Evolutionary conservation across 2,329 filamentous ascomycete species (phyloP).

Genomic region (Bipolaris gigantea): DNA sequence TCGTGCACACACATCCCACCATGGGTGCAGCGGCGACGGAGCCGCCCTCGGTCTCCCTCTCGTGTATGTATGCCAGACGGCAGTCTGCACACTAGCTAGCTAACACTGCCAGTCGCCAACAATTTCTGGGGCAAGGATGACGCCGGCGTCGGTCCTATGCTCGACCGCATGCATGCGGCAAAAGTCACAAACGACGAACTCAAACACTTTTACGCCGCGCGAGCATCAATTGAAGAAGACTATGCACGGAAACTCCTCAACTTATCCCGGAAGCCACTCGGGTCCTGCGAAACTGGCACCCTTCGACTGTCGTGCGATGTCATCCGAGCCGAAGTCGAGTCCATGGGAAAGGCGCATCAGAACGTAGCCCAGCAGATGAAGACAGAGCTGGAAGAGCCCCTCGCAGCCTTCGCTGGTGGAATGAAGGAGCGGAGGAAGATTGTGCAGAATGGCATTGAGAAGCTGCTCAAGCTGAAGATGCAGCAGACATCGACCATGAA

Average conservation of each 20-base stretch:
- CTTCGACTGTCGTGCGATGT: slow-evolving; percentile 84
- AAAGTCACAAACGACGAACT: slow-evolving; percentile 90
- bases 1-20: slow-evolving; percentile 37
- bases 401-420: slow-evolving; percentile 86
- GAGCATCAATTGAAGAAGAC: slow-evolving; percentile 93
- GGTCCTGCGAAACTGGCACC: slow-evolving; percentile 83
- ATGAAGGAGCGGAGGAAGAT: slow-evolving; percentile 98
- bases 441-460: slow-evolving; percentile 90
- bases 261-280: slow-evolving; percentile 83
- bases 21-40: slow-evolving; percentile 64
- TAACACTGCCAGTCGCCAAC: slow-evolving; percentile 74
- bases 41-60: slow-evolving; percentile 66
- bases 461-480: slow-evolving; percentile 87
- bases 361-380: slow-evolving; percentile 93
- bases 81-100: slow-evolving; percentile 15
- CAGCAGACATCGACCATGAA: slow-evolving; percentile 90
- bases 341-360: slow-evolving; percentile 92
- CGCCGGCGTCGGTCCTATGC: slow-evolving; percentile 85
- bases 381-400: slow-evolving; percentile 88
- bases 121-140: slow-evolving; percentile 99
- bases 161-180: slow-evolving; percentile 91
- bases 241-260: slow-evolving; percentile 87
- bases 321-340: slow-evolving; percentile 83
- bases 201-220: slow-evolving; percentile 86
- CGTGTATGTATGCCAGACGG: slow-evolving; percentile 55